These are phyloP conservation scores for Penicillium bialowiezense DNA, from an alignment of 495 filamentous ascomycete species.

Conservation along the genomic window DNA sequence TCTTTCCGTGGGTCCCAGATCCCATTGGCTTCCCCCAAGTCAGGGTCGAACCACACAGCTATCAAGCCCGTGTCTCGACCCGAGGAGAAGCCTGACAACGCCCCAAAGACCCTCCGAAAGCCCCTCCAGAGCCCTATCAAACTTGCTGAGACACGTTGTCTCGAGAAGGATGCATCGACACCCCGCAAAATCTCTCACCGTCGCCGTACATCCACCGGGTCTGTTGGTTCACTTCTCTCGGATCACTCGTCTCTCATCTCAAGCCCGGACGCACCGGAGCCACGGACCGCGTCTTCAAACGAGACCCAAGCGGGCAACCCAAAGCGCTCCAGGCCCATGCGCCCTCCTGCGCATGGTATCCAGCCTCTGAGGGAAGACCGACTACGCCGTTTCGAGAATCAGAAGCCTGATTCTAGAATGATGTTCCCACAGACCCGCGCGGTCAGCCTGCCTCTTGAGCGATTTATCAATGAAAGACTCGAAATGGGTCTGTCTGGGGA, in stretches of 20 bases:
- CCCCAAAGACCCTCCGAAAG: conserved; percentile 17
- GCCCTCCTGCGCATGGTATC: conserved; percentile 20
- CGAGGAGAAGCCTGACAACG: background rate
- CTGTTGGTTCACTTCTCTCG: conserved; percentile 32
- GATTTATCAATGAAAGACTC: conserved; percentile 46
- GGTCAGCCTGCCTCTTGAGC: conserved; percentile 42
- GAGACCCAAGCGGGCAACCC: conserved; percentile 25
- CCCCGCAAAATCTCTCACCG: conserved; percentile 11
- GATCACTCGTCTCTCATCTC: conserved; percentile 37
- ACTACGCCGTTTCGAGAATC: conserved; percentile 27
- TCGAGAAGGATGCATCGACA: conserved; percentile 16
- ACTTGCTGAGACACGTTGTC: conserved; percentile 29
- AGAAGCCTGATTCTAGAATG: conserved; percentile 22
- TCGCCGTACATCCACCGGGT: conserved; percentile 33
- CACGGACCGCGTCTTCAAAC: conserved; percentile 30
- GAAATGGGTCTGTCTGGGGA: conserved; percentile 27
- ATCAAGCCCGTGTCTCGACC: background rate
- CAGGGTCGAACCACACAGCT: background rate
- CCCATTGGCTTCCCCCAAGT: conserved; percentile 1
- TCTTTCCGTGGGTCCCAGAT: background rate
- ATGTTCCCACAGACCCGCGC: conserved; percentile 29
- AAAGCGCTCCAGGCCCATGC: conserved; percentile 19
- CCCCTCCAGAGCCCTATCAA: conserved; percentile 44
- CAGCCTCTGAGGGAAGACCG: conserved; percentile 37
- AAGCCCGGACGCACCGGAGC: conserved; percentile 30